Base-by-base conservation (phyloP, 257 asterid species). In the Salvia rosmarinus region DNA sequence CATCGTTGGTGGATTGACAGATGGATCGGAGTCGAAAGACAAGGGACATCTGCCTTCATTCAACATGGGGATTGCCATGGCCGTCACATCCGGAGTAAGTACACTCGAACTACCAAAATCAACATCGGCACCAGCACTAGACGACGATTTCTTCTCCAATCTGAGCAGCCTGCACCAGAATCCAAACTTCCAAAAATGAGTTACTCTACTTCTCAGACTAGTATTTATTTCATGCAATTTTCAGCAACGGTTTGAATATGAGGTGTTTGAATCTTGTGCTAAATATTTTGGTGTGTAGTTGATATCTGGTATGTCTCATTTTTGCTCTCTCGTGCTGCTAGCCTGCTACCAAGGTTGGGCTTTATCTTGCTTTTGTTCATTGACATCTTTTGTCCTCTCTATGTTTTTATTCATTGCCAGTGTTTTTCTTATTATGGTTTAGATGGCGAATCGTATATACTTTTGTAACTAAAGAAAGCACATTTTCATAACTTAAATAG, bases 111-210 rank as follows among this genome's bases (percentile, higher is more conserved):
- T 85, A 43, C 25, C 86, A 21, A 56, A 84, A 2, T 14, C 83
- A 37, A 20, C 87, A 37, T 23, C 76, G 17, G 30, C 80, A 40
- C 34, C 71, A 4, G 42, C 59, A 10, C 9, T 17, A 16, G 86
- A 79, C 49, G 86, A 82, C 74, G 85, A 83, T 78, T 83, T 95
- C 68, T 91, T 95, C 89, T 85, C 98, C 49, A 87, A 87, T 80
- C 79, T 87, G 30, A 76, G 80, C 83, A 20, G 23, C 65, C 72
- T 71, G 74, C 91, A 89, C 66, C 86, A 85, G 70, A 83, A 73
- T 46, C 86, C 89, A 43, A 71, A 77, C 82, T 89, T 84, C 76
- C 82, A 82, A 75, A 89, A 86, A 76, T 87, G 83, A 94, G 57
- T 52, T 40, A 16, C 61, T 20, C 40, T 57, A 51, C 64, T 42